Evolutionary conservation across 139 green algal species (phyloP).

Genomic region (Gonium pectorale): DNA sequence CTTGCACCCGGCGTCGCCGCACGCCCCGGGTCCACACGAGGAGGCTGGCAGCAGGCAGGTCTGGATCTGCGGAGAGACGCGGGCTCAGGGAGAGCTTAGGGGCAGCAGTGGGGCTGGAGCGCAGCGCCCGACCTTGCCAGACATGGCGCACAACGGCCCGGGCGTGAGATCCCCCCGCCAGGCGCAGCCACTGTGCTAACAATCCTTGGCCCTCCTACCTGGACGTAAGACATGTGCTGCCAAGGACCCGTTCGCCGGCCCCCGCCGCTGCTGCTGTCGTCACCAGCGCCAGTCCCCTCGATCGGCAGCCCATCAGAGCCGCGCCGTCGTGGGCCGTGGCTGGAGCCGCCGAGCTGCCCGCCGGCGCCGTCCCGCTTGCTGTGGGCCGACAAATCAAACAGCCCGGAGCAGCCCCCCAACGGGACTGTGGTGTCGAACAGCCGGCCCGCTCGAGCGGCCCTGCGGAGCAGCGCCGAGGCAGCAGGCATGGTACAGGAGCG

Average conservation of each 20-base stretch:
- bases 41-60: conserved; percentile 25
- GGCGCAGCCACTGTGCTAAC: not conserved
- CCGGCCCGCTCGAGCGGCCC: not conserved
- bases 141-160: too few species aligned
- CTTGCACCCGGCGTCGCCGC: not conserved
- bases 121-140: too few species aligned
- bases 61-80: not conserved
- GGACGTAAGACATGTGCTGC: not conserved
- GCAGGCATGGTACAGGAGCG: not conserved
- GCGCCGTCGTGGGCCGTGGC: too few species aligned
- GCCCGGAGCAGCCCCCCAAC: too few species aligned
- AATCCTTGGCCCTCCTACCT: not conserved
- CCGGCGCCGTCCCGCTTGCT: too few species aligned
- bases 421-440: not conserved
- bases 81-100: not conserved
- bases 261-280: not conserved
- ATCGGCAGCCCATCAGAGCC: not conserved
- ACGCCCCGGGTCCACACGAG: too few species aligned
- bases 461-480: not conserved
- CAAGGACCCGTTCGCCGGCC: not conserved
- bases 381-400: too few species aligned
- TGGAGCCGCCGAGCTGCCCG: too few species aligned
- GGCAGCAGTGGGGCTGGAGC: too few species aligned
- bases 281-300: not conserved
- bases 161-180: not conserved